Conservation (phyloP, 495 filamentous ascomycete species). For the Xylaria acuta region DNA sequence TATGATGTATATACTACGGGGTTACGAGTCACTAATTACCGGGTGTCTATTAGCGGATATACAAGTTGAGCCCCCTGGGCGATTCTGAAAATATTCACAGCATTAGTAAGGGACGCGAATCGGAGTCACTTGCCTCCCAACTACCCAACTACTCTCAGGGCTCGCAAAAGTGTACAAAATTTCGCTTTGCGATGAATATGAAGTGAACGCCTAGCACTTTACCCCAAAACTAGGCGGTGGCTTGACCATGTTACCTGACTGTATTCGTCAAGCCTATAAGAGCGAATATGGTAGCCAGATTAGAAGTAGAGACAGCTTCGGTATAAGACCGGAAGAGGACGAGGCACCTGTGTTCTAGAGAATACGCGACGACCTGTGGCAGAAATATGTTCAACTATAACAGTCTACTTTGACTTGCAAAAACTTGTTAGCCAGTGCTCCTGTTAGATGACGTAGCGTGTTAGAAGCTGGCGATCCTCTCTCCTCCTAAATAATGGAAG, state of each 20-base stretch:
- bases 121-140: neutral
- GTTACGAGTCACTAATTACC: neutral
- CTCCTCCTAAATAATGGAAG: neutral
- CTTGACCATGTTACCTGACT: neutral
- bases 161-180: neutral
- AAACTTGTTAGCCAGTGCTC: neutral
- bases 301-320: conserved; percentile 3
- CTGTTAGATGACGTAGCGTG: neutral
- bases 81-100: neutral
- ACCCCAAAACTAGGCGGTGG: neutral
- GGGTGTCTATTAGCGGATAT: neutral
- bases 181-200: neutral
- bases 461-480: neutral
- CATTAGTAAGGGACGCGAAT: neutral
- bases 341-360: neutral
- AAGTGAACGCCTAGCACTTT: neutral
- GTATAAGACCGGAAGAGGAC: neutral
- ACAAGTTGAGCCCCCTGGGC: neutral
- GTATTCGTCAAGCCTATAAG: neutral
- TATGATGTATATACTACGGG: neutral
- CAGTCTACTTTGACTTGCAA: neutral
- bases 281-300: neutral
- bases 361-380: neutral
- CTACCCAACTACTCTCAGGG: neutral
- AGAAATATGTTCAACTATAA: neutral